Conservation (phyloP, 169 alveolate genomes). For the Plasmodium knowlesi region DNA sequence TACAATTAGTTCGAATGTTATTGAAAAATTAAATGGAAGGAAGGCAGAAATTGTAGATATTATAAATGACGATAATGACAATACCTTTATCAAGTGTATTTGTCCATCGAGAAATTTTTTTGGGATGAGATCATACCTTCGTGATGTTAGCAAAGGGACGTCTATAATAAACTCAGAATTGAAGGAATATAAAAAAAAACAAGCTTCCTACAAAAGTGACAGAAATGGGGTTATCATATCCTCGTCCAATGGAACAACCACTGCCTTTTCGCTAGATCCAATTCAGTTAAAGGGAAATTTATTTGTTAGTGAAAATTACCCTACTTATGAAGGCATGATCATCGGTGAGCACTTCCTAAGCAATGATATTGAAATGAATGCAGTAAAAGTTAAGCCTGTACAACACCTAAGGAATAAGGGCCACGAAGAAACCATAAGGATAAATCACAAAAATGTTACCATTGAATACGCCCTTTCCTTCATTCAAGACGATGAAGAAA, state of each 20-base stretch:
- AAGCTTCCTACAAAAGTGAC: conserved; percentile 78
- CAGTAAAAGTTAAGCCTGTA: conserved; percentile 86
- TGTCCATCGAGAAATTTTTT: conserved; percentile 82
- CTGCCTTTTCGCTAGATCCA: conserved; percentile 91
- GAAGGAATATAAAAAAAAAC: conserved; percentile 86
- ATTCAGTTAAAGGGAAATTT: conserved; percentile 90
- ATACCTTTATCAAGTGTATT: conserved; percentile 63
- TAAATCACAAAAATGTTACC: conserved; percentile 78
- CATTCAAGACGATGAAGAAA: conserved; percentile 92
- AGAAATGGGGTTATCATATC: conserved; percentile 89
- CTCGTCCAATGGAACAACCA: conserved; percentile 86
- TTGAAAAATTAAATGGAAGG: conserved; percentile 88
- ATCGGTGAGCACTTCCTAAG: conserved; percentile 88
- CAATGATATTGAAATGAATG: conserved; percentile 89
- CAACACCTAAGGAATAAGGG: conserved; percentile 90
- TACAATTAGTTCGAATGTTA: conserved; percentile 83
- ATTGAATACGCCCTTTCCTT: conserved; percentile 93
- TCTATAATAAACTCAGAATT: conserved; percentile 86
- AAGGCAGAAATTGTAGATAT: conserved; percentile 79
- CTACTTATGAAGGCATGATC: conserved; percentile 91
- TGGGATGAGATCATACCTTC: conserved; percentile 84
- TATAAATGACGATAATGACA: conserved; percentile 63
- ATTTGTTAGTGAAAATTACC: conserved; percentile 86
- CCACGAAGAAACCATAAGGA: conserved; percentile 85
- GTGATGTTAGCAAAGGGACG: conserved; percentile 89